These are phyloP conservation scores for Theileria equi DNA, from an alignment of 169 alveolate genomes.

Conservation along the genomic window DNA sequence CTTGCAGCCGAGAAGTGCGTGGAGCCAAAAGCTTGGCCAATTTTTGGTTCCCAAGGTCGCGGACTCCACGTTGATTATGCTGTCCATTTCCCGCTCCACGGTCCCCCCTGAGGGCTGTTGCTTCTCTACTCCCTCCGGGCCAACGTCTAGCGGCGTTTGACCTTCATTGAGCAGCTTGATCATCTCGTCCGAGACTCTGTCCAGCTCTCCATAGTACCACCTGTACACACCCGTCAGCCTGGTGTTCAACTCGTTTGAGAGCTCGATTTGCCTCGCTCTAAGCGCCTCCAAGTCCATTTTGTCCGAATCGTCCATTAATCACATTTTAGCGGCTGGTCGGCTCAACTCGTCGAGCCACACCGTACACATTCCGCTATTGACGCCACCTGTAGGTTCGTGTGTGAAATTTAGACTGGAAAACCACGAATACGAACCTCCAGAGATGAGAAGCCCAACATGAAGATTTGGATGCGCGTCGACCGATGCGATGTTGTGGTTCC, in stretches of 20 bases:
- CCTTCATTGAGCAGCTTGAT: conserved; percentile 5
- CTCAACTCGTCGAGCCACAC: conserved; percentile 16
- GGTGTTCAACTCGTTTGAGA: conserved; percentile 14
- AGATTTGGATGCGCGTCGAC: conserved; percentile 40
- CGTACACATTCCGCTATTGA: conserved; percentile 36
- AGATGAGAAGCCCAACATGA: conserved; percentile 30
- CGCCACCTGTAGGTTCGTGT: conserved; percentile 1
- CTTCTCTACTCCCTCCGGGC: not conserved
- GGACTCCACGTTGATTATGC: not conserved
- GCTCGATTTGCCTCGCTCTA: not conserved
- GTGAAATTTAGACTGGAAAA: not conserved
- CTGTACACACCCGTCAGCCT: conserved; percentile 8
- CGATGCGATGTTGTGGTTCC: conserved; percentile 14
- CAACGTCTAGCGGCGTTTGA: not conserved
- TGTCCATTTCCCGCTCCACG: not conserved
- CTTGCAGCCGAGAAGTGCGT: conserved; percentile 55
- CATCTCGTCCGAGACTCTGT: conserved; percentile 15
- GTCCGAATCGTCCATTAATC: conserved; percentile 2
- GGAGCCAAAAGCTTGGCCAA: conserved; percentile 64
- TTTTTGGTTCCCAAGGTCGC: conserved; percentile 34
- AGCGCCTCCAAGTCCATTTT: conserved; percentile 5
- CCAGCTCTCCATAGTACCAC: conserved; percentile 20
- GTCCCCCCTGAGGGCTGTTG: not conserved
- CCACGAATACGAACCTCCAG: conserved; percentile 41
- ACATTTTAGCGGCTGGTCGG: not conserved